phyloP scores from a whole-genome alignment of 139 green algal species.

The Chlorella sp. region DNA sequence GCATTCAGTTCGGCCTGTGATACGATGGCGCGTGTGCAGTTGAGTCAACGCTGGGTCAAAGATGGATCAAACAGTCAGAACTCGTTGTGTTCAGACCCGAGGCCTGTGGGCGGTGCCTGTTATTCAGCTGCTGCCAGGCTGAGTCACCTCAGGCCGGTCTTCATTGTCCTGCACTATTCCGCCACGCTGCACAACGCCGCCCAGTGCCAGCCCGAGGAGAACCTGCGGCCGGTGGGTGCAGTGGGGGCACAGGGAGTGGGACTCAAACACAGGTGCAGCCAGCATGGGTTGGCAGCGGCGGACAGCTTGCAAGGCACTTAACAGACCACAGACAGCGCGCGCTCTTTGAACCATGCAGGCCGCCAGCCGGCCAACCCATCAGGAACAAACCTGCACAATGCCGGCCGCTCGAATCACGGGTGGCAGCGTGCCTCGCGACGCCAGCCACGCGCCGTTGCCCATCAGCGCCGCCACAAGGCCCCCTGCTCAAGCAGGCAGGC shows the following conservation, averaged over 20 bases:
- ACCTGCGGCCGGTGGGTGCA: conserved; percentile 3
- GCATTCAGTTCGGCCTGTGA: no score
- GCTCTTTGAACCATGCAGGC: no score
- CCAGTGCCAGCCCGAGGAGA: conserved; percentile 13
- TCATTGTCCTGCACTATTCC: conserved; percentile 19
- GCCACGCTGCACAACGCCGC: conserved; percentile 9
- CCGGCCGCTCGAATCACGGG: conserved; percentile 21
- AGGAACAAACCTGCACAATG: not conserved
- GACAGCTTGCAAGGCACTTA: not conserved
- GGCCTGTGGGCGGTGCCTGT: no score
- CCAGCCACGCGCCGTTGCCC: conserved; percentile 13
- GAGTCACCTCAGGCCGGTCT: conserved; percentile 18
- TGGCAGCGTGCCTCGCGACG: not conserved
- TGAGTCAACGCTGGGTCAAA: no score
- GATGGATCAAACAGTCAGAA: no score
- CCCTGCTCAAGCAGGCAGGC: not conserved
- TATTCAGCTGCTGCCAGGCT: not conserved
- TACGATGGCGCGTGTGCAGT: no score
- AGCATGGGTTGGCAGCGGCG: not conserved
- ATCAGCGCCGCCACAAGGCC: no score
- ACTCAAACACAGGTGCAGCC: not conserved
- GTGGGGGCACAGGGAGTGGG: not conserved
- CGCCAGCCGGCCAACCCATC: not conserved
- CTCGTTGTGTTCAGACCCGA: no score
- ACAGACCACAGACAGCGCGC: not conserved